Base-by-base conservation (phyloP, 2,329 filamentous ascomycete species). In the Orbilia oligospora region DNA sequence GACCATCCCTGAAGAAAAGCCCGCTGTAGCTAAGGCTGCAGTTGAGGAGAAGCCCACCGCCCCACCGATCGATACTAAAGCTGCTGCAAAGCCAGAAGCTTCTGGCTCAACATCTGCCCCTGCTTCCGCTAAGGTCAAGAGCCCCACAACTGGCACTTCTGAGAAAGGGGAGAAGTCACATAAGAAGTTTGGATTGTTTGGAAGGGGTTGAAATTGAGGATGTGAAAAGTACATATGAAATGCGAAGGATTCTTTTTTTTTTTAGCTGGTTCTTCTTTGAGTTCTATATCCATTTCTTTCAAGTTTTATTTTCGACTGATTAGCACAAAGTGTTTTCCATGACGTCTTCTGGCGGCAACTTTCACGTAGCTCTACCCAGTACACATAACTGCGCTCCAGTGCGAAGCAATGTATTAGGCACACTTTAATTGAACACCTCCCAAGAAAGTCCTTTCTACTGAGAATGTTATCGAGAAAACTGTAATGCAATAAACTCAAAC, bases 131-230 rank as follows among this genome's bases (percentile, higher is more conserved):
- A 66, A 66, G 38, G 63, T 61, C 10, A 71, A 72, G 53, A 69
- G 67, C 16, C 67, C 73, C 8, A 20, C 66, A 16, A 66, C 73
- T 2, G 73, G 67, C 18, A 46, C 41, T 14, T 22, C 75, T 14
- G 75, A 72, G 41, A 72, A 72, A 27, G 67, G 68, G 5, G 63
- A 66, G 30, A 72, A 79, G 9, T 33, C 24, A 41, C 67, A 77
- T 46, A 77, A 77, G 67, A 77, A 77, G 61, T 71, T 77, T 56
- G 73, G 73, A 27, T 46, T 77, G 36, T 76, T 76, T 36, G 72
- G 71, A 27, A 63, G 71, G 22, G 33, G 63, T 30, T 61, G 8
- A 61, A 27, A 41, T 16, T 27, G 33, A 61, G 56, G 12, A 12
- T 24, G 5, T 8, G 33, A n/a, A 41, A 9, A 9, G 18, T 61